phyloP scores from a whole-genome alignment of 352 stramenopile genomes.

The Pythium myriotylum region DNA sequence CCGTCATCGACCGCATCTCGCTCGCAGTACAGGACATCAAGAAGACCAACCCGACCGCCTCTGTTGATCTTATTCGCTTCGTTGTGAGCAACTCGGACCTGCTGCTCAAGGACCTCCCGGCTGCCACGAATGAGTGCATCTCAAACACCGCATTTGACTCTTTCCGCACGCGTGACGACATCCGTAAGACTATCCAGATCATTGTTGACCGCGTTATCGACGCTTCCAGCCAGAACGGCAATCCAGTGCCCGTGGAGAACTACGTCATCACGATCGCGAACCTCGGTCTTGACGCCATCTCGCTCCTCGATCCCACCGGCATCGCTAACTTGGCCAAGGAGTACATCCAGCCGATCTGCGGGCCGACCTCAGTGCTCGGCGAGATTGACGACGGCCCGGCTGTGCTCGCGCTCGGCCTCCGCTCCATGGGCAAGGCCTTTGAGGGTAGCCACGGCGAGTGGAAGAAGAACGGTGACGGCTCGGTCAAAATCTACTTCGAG shows the following conservation, averaged over 20 bases:
- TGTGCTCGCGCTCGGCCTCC: constrained; percentile 44
- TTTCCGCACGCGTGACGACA: constrained; percentile 41
- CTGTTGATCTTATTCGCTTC: constrained; percentile 36
- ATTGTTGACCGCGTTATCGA: constrained; percentile 50
- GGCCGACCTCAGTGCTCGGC: constrained; percentile 45
- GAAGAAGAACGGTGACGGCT: constrained; percentile 44
- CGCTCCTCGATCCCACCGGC: constrained; percentile 48
- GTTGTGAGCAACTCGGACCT: constrained; percentile 45
- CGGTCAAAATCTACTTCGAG: constrained; percentile 43
- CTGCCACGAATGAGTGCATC: constrained; percentile 48
- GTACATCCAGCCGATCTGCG: constrained; percentile 59
- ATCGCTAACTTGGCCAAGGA: constrained; percentile 44
- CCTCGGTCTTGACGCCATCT: constrained; percentile 45
- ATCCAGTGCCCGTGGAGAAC: constrained; percentile 34
- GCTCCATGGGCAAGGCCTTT: constrained; percentile 46
- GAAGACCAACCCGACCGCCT: constrained; percentile 11
- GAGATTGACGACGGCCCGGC: constrained; percentile 55
- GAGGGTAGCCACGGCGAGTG: constrained; percentile 42
- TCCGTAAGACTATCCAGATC: constrained; percentile 50
- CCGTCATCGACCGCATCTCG: constrained; percentile 20
- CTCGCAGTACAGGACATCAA: constrained; percentile 19
- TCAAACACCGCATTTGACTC: constrained; percentile 5
- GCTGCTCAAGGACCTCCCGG: constrained; percentile 52
- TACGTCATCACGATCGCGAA: constrained; percentile 51
- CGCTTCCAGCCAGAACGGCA: constrained; percentile 46